Conservation (phyloP, 495 filamentous ascomycete genomes). For the Aspergillus leporis region DNA sequence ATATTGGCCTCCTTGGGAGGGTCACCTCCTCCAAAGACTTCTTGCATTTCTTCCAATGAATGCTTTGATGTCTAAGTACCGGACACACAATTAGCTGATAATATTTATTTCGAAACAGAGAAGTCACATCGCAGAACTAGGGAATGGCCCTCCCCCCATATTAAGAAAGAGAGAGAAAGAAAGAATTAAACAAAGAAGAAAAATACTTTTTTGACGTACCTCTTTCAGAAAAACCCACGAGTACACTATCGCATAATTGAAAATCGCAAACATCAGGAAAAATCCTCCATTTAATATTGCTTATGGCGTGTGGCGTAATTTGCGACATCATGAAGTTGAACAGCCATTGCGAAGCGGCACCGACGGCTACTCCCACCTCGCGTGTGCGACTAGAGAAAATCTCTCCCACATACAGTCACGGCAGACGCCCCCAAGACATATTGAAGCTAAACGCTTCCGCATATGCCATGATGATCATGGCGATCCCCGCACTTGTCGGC, state of each 20-base stretch:
- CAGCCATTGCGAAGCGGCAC: conserved; percentile 54
- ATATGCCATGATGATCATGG: conserved; percentile 52
- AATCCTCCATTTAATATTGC: conserved; percentile 51
- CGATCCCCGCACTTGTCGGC: conserved; percentile 41
- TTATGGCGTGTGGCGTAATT: conserved; percentile 52
- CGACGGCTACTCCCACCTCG: conserved; percentile 46
- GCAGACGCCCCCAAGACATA: conserved; percentile 39
- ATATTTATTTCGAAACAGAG: neutral
- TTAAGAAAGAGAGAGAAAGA: neutral
- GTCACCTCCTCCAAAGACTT: conserved; percentile 30
- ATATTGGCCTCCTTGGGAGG: neutral
- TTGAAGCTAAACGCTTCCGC: conserved; percentile 48
- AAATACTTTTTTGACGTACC: conserved; percentile 19
- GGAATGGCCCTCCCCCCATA: neutral
- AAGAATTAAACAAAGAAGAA: neutral
- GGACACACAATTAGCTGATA: neutral
- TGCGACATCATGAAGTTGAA: conserved; percentile 58
- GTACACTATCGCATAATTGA: conserved; percentile 48
- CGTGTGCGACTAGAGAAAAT: conserved; percentile 56
- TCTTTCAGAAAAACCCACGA: conserved; percentile 52
- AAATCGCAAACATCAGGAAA: conserved; percentile 60
- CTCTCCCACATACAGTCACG: conserved; percentile 48
- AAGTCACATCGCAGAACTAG: neutral
- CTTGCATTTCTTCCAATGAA: conserved; percentile 41
- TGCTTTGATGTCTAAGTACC: conserved; percentile 27